phyloP scores from a whole-genome alignment of 306 rosid species.

The Acmispon strigosus region DNA sequence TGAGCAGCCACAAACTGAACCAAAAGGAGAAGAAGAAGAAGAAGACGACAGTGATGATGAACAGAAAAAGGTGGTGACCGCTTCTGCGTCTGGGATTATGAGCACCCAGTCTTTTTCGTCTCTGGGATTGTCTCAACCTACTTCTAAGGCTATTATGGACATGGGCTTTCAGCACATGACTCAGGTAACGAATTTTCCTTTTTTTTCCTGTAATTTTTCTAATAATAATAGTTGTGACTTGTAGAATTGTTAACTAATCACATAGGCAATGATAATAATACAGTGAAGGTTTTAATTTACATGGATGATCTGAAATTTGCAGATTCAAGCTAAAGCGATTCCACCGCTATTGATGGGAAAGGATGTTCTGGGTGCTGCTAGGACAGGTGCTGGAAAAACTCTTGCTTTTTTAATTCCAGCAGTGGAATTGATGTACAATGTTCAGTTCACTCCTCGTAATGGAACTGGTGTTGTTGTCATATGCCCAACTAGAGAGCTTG shows the following conservation, averaged over 20 bases:
- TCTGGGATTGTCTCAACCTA: constrained; percentile 54
- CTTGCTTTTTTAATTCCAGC: constrained; percentile 93
- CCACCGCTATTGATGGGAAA: constrained; percentile 63
- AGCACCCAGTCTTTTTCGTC: constrained; percentile 45
- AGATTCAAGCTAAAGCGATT: constrained; percentile 83
- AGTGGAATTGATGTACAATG: constrained; percentile 56
- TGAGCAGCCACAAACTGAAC: neutral
- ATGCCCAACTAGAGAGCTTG: constrained; percentile 95
- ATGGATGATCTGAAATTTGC: constrained; percentile 15
- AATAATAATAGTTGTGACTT: neutral
- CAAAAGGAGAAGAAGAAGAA: neutral
- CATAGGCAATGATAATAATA: neutral
- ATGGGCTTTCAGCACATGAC: constrained; percentile 63
- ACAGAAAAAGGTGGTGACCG: constrained; percentile 17
- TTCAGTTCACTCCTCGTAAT: constrained; percentile 55
- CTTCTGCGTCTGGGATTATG: constrained; percentile 51
- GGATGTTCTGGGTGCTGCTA: constrained; percentile 95
- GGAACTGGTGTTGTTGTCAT: constrained; percentile 82
- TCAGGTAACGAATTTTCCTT: constrained; percentile 33
- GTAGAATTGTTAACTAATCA: neutral
- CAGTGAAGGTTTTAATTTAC: neutral
- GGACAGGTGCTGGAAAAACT: constrained; percentile 96
- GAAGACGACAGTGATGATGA: constrained; percentile 18
- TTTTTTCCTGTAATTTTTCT: neutral
- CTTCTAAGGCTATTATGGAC: constrained; percentile 50